Percentiles rank a stretch among this genome's conserved stretches.
These are phyloP conservation scores for Podila minutissima DNA, from an alignment of 192 early-diverging fungal species.

Conservation along the genomic window DNA sequence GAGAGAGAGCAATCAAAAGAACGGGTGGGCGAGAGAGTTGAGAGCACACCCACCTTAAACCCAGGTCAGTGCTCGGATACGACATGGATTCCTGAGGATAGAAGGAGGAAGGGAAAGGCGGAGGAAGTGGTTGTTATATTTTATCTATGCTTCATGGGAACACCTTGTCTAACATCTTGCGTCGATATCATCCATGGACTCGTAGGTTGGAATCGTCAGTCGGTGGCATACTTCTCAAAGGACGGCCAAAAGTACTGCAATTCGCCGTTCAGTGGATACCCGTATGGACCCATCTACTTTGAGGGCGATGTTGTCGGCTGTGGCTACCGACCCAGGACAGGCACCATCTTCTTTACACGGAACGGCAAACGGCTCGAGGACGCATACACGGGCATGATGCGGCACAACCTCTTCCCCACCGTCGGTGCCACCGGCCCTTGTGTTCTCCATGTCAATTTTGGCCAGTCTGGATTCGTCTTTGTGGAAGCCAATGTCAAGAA, in stretches of 20 bases:
- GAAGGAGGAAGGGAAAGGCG: no score
- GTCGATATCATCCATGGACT: background rate
- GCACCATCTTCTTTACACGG: slow-evolving; percentile 80
- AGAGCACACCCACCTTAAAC: no score
- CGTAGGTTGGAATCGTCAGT: slow-evolving; percentile 80
- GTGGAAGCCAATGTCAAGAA: slow-evolving; percentile 88
- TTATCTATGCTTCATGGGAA: no score
- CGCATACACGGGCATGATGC: slow-evolving; percentile 72
- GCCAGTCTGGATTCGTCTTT: slow-evolving; percentile 85
- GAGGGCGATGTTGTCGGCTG: slow-evolving; percentile 82
- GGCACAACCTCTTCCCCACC: slow-evolving; percentile 73
- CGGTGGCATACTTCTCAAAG: slow-evolving; percentile 74
- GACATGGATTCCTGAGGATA: no score
- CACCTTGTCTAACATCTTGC: background rate
- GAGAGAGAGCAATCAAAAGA: no score
- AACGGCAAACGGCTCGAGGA: slow-evolving; percentile 78
- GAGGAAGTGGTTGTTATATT: no score
- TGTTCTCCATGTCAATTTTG: slow-evolving; percentile 73
- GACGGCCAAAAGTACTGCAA: slow-evolving; percentile 75
- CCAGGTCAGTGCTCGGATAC: no score
- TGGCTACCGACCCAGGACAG: slow-evolving; percentile 78
- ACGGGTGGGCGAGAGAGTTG: no score
- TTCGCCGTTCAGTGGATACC: slow-evolving; percentile 71
- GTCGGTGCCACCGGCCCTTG: slow-evolving; percentile 72
- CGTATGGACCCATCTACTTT: slow-evolving; percentile 70